phyloP scores from a whole-genome alignment of 192 early-diverging fungal species.

The Rhizophagus prolifer region DNA sequence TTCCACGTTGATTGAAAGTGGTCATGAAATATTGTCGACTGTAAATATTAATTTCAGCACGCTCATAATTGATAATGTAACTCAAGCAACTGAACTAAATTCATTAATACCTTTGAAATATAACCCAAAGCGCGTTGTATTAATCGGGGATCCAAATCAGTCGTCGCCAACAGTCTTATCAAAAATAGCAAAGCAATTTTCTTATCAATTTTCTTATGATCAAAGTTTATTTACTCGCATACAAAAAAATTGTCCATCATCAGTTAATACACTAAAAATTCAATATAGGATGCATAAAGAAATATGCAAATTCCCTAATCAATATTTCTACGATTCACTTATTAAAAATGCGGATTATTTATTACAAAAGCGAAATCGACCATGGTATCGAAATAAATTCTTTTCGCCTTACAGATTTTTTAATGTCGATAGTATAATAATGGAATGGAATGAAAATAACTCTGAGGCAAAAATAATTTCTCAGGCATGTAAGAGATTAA shows the following conservation, averaged over 20 bases:
- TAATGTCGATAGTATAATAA: conserved; percentile 60
- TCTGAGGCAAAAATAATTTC: conserved; percentile 72
- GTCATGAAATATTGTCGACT: conserved; percentile 75
- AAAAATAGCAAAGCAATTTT: conserved; percentile 56
- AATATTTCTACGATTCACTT: conserved; percentile 73
- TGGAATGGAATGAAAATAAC: conserved; percentile 59
- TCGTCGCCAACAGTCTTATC: conserved; percentile 89
- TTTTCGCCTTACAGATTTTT: conserved; percentile 79
- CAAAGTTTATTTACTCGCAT: conserved; percentile 88
- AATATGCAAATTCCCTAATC: conserved; percentile 79
- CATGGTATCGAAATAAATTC: conserved; percentile 65
- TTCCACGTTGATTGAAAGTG: conserved; percentile 82
- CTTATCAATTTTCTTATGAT: conserved; percentile 79
- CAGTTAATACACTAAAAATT: conserved; percentile 79
- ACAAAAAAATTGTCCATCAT: conserved; percentile 59
- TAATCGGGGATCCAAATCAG: conserved; percentile 96
- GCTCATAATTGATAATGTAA: conserved; percentile 95
- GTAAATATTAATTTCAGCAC: conserved; percentile 70
- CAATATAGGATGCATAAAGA: conserved; percentile 97
- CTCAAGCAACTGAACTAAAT: conserved; percentile 85
- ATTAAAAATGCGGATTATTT: conserved; percentile 78
- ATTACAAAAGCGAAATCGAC: conserved; percentile 56
- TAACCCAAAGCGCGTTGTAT: conserved; percentile 74
- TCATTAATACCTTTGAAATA: conserved; percentile 87
- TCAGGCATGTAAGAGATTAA: conserved; percentile 67